A percentile compares a stretch with the other conserved stretches of the same genome.
Evolutionary conservation across 2,329 filamentous ascomycete species (phyloP).

Genomic region (Paecilomyces formosus): DNA sequence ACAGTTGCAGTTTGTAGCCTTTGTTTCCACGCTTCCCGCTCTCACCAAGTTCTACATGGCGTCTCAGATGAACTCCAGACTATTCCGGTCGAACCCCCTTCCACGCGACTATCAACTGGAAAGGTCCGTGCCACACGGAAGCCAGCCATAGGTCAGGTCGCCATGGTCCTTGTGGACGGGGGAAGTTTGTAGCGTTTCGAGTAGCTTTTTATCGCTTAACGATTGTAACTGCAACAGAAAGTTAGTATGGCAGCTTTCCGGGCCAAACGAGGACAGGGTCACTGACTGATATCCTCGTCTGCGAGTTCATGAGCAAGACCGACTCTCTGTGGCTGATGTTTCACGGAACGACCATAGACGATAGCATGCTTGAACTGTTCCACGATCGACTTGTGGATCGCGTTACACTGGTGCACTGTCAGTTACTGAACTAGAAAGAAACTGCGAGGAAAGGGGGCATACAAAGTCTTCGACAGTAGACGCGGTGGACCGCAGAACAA

Average conservation of each 20-base stretch:
- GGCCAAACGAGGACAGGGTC: background rate
- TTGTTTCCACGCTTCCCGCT: constrained; percentile 10
- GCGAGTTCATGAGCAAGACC: constrained; percentile 84
- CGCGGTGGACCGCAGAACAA: constrained; percentile 73
- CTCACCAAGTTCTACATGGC: constrained; percentile 14
- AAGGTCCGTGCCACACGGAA: background rate
- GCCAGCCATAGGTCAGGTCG: background rate
- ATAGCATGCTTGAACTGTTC: constrained; percentile 94
- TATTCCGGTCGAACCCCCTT: constrained; percentile 16
- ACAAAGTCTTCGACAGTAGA: constrained; percentile 97
- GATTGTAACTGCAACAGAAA: constrained; percentile 49
- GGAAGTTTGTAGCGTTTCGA: constrained; percentile 3
- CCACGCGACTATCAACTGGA: background rate
- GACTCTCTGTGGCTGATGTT: constrained; percentile 96
- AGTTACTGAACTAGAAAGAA: constrained; percentile 16
- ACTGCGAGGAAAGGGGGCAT: constrained; percentile 34
- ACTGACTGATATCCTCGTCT: constrained; percentile 93
- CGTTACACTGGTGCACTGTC: constrained; percentile 65
- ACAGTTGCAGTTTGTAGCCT: background rate
- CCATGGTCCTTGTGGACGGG: constrained; percentile 8
- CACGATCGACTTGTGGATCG: constrained; percentile 91
- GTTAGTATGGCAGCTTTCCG: constrained; percentile 15
- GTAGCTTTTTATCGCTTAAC: constrained; percentile 54
- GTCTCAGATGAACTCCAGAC: constrained; percentile 18
- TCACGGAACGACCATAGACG: constrained; percentile 95